Percentiles rank a stretch among this genome's conserved stretches.
Evolutionary conservation across 805 yeast species (phyloP).

Genomic region (Brettanomyces bruxellensis): DNA sequence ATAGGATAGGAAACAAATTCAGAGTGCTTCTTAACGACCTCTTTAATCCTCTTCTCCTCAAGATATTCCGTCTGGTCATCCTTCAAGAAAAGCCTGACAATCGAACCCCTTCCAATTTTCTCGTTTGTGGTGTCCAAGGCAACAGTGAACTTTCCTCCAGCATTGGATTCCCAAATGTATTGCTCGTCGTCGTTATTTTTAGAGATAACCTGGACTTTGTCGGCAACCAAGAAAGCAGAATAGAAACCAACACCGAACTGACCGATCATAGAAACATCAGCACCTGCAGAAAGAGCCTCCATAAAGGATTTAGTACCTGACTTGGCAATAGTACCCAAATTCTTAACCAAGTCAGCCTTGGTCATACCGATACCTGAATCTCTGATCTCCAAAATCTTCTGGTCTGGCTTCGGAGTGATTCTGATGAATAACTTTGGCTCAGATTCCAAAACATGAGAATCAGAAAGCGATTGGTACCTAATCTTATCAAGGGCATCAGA

Average conservation of each 20-base stretch:
- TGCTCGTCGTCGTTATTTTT: slow-evolving; percentile 99
- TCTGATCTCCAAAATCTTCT: slow-evolving; percentile 90
- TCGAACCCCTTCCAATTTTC: slow-evolving; percentile 88
- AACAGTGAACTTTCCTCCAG: slow-evolving; percentile 98
- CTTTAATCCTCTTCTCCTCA: slow-evolving; percentile 99
- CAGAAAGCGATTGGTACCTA: slow-evolving; percentile 92
- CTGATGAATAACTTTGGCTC: slow-evolving; percentile 97
- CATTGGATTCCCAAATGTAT: slow-evolving; percentile 99
- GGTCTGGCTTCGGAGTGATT: slow-evolving; percentile 93
- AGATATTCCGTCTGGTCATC: slow-evolving; percentile 98
- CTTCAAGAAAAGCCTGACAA: slow-evolving; percentile 91
- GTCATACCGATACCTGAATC: slow-evolving; percentile 99
- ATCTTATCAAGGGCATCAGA: slow-evolving; percentile 99
- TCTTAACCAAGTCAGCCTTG: slow-evolving; percentile 96
- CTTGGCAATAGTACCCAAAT: slow-evolving; percentile 99
- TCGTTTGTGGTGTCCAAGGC: slow-evolving; percentile 83
- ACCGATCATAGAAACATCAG: slow-evolving; percentile 99
- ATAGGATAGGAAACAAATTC: slow-evolving; percentile 99
- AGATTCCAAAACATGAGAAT: slow-evolving; percentile 82
- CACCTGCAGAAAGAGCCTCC: slow-evolving; percentile 99
- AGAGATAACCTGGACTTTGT: slow-evolving; percentile 95
- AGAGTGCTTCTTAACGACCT: slow-evolving; percentile 98
- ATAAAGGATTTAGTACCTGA: slow-evolving; percentile 99
- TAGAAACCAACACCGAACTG: slow-evolving; percentile 99
- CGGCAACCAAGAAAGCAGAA: slow-evolving; percentile 98